Percentiles rank a stretch among this genome's conserved stretches.
These are phyloP conservation scores for Rasamsonia emersonii DNA, from an alignment of 2,329 filamentous ascomycete genomes.

Conservation along the genomic window DNA sequence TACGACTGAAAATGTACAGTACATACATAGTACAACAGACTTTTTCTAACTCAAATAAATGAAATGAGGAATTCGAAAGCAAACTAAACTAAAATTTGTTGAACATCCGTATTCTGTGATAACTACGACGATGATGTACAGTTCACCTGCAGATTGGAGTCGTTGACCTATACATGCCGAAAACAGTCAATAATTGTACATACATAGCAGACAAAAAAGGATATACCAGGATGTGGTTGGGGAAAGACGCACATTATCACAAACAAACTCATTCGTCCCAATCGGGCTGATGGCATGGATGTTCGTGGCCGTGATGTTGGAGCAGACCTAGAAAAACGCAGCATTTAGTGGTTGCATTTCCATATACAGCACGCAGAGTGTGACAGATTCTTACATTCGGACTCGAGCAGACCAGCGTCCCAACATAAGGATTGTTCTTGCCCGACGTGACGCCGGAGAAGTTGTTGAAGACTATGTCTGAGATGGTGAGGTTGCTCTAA, in stretches of 20 bases:
- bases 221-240: background rate
- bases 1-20: too few relatives aligned
- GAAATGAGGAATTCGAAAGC: too few relatives aligned
- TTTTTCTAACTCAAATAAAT: too few relatives aligned
- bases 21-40: too few relatives aligned
- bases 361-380: background rate
- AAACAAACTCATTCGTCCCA: constrained; percentile 36
- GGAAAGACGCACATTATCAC: constrained; percentile 34
- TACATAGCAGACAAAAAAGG: background rate
- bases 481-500: constrained; percentile 44
- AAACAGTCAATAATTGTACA: too few relatives aligned
- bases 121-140: constrained; percentile 16
- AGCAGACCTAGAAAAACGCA: constrained; percentile 20
- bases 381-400: constrained; percentile 33
- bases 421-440: constrained; percentile 37
- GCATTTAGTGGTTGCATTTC: background rate
- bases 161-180: constrained; percentile 17
- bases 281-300: constrained; percentile 43
- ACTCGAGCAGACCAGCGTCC: constrained; percentile 42
- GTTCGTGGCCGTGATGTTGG: constrained; percentile 40
- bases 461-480: constrained; percentile 48
- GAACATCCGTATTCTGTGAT: constrained; percentile 22
- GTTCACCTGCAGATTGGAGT: constrained; percentile 26
- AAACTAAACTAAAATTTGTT: too few relatives aligned
- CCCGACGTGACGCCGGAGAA: constrained; percentile 47